Evolutionary conservation across 768 basidiomycete species (phyloP).

Genomic region (Lactarius trivialis): DNA sequence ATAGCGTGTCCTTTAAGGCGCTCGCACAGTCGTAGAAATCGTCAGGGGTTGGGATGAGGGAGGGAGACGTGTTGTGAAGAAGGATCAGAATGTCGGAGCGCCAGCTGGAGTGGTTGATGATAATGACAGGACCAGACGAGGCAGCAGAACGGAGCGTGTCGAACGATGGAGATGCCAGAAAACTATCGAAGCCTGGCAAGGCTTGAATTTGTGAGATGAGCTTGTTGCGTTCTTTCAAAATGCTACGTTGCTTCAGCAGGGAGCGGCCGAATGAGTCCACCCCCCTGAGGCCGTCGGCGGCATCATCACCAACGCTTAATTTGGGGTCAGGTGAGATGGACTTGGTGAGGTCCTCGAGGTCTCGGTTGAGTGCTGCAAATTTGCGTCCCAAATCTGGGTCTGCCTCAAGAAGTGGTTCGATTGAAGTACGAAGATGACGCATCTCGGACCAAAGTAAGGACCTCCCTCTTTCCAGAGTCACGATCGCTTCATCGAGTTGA

Average conservation of each 20-base stretch:
- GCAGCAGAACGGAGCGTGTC: too few relatives aligned
- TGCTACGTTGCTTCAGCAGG: background rate
- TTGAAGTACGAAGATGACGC: constrained; percentile 2
- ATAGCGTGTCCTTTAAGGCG: too few relatives aligned
- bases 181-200: background rate
- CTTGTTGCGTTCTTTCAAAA: background rate
- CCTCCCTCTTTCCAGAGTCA: constrained; percentile 11
- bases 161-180: background rate
- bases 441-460: constrained; percentile 15
- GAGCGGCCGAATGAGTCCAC: background rate
- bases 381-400: background rate
- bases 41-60: too few relatives aligned
- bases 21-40: too few relatives aligned
- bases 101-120: background rate
- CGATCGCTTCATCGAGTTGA: background rate
- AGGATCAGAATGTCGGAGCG: constrained; percentile 13
- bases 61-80: too few relatives aligned
- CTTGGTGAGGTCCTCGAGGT: background rate
- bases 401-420: background rate
- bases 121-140: too few relatives aligned
- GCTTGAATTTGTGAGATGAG: background rate
- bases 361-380: background rate
- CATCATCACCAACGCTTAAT: background rate
- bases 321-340: background rate
- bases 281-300: background rate